Percentiles rank a stretch among this genome's conserved stretches.
Evolutionary conservation across 1,139 yeast genomes (phyloP).

Genomic region (Scheffersomyces segobiensis): DNA sequence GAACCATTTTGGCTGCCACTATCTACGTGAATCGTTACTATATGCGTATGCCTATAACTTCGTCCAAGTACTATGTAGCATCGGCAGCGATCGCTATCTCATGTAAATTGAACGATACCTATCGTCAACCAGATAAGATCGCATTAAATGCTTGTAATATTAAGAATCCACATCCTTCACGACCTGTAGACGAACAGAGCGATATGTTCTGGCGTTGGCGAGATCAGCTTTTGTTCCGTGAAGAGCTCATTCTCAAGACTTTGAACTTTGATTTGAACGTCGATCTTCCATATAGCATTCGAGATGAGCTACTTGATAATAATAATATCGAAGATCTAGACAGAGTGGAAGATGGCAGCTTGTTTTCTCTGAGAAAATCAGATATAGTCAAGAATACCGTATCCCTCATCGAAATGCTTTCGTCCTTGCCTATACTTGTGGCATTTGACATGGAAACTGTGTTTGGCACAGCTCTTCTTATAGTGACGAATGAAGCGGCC

Average conservation of each 20-base stretch:
- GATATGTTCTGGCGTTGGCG: conserved; percentile 49
- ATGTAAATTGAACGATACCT: conserved; percentile 45
- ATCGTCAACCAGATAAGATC: conserved; percentile 45
- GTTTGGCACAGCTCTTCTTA: conserved; percentile 35
- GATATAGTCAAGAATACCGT: conserved; percentile 38
- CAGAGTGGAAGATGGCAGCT: not conserved
- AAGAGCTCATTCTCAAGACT: conserved; percentile 41
- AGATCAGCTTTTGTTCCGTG: conserved; percentile 46
- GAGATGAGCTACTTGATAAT: conserved; percentile 22
- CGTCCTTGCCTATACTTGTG: conserved; percentile 42
- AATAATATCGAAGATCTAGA: conserved; percentile 1
- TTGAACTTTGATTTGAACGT: conserved; percentile 43
- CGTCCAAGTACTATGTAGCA: conserved; percentile 48
- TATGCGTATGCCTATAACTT: conserved; percentile 44
- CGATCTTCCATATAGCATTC: conserved; percentile 39
- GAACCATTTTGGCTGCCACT: conserved; percentile 46
- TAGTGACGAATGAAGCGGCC: conserved; percentile 32
- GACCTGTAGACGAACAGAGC: conserved; percentile 40
- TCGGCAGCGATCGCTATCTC: conserved; percentile 47
- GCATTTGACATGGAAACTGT: conserved; percentile 35
- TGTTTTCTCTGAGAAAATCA: conserved; percentile 23
- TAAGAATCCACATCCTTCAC: conserved; percentile 29
- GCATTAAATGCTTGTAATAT: conserved; percentile 40
- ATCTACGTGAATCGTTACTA: conserved; percentile 43
- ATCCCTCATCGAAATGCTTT: conserved; percentile 39